Conservation (phyloP, 192 early-diverging fungal species). For the Podila epicladia region DNA sequence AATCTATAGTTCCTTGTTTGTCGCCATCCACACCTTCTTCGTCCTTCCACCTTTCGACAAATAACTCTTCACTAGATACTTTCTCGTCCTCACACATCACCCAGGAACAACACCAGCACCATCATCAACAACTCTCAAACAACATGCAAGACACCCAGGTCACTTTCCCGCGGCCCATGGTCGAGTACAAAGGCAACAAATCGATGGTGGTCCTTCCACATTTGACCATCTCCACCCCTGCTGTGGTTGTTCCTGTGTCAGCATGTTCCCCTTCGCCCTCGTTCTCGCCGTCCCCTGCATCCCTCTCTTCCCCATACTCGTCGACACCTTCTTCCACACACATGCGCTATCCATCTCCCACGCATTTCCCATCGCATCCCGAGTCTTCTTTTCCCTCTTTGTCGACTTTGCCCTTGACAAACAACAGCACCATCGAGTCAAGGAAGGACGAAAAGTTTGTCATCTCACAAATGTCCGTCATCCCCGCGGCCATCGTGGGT, state of each 20-base stretch:
- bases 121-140: not conserved
- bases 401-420: too few species aligned
- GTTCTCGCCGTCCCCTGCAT: slow-evolving; percentile 2
- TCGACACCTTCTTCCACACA: slow-evolving; percentile 5
- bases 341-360: slow-evolving; percentile 4
- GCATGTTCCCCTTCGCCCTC: slow-evolving; percentile 1
- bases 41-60: not conserved
- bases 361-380: too few species aligned
- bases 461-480: slow-evolving; percentile 14
- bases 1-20: not conserved
- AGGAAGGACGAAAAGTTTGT: not conserved
- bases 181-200: slow-evolving; percentile 16
- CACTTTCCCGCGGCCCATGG: slow-evolving; percentile 27
- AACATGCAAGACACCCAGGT: slow-evolving; percentile 11
- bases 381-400: too few species aligned
- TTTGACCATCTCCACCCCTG: slow-evolving; percentile 21
- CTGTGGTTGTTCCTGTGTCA: not conserved
- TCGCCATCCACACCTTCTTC: not conserved
- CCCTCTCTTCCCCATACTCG: slow-evolving; percentile 7
- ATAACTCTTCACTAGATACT: not conserved
- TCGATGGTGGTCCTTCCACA: slow-evolving; percentile 12
- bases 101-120: not conserved
- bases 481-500: slow-evolving; percentile 34
- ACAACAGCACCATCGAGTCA: not conserved
- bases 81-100: not conserved